These are phyloP conservation scores for Pestalotiopsis sp. DNA, from an alignment of 2,329 filamentous ascomycete genomes.

Conservation along the genomic window DNA sequence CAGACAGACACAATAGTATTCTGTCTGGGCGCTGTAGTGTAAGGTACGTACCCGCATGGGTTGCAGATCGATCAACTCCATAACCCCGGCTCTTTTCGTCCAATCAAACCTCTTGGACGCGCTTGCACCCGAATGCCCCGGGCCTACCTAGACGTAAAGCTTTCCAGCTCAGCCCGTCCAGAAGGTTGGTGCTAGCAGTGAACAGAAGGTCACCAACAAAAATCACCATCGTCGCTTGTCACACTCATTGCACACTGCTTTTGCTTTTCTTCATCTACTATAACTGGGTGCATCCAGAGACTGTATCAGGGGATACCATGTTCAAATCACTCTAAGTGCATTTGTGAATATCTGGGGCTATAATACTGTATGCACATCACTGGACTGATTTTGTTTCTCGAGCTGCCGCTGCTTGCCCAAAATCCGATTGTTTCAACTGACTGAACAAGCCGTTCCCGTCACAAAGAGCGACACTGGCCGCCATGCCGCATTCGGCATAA, in stretches of 20 bases:
- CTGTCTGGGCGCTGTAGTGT: background rate
- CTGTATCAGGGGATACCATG: no score
- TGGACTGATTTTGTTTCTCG: background rate
- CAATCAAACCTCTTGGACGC: slow-evolving; percentile 4
- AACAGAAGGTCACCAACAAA: background rate
- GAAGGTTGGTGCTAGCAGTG: background rate
- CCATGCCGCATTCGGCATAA: background rate
- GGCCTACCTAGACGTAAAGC: background rate
- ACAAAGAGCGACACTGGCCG: background rate
- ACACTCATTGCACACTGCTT: background rate
- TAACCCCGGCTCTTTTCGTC: slow-evolving; percentile 7
- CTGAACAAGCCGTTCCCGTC: background rate
- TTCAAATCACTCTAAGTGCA: no score
- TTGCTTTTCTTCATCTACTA: no score
- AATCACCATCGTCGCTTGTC: background rate
- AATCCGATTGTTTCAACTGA: background rate
- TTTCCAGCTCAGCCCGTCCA: background rate
- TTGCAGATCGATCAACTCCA: slow-evolving; percentile 15
- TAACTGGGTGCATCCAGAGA: no score
- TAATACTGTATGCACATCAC: no score
- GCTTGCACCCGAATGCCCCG: slow-evolving; percentile 9
- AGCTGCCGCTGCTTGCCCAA: background rate
- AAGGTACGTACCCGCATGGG: background rate
- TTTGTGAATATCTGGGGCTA: no score
- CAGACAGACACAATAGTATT: background rate